Evolutionary conservation across 768 basidiomycete species (phyloP), one percentile per base, ranked within the genome.

Genomic region (Lyophyllum semitale): DNA sequence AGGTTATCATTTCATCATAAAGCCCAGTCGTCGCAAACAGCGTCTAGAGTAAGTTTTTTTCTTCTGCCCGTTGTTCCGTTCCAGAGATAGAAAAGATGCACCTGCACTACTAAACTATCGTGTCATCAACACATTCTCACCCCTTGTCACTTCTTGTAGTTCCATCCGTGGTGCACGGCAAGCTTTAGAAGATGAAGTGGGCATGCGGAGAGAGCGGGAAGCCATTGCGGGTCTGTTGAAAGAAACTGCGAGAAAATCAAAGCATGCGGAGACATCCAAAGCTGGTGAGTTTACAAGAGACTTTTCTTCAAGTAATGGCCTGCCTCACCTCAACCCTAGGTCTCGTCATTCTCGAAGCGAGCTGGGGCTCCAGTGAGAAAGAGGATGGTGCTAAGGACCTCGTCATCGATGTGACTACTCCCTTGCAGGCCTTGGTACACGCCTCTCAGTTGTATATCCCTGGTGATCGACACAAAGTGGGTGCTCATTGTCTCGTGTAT

Each of bases 401-500:
- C 27, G 73, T 79, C 41, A 74, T 91, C 43, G 87, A 95, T 67
- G 92, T 95, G 37, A 92, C 89, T 4, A 75, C 90, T 40, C 84
- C 93, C 6, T 67, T 95, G 48, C 93, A 95, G 73, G 85, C 89
- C 18, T 76, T 95, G 20, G 90, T 96, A 47, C 80, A 83, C 62
- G 81, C 86, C 59, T 88, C 88, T 35, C 91, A 92, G 65, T 66
- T 97, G 48, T 82, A 85, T 65, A 87, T 95, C 58, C 84, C 93
- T 38, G 84, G 84, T 48, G 86, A 85, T 43, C 77, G 87, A 63
- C 77, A 83, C 44, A 96, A 95, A 81, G 89, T 91, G 63, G 61
- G 75, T 65, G 29, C 29, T 42, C 32, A 20, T 56, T 48, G 50
- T 32, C 48, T 49, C 47, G 60, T 52, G 45, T 40, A 33, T 32